A percentile compares a stretch with the other conserved stretches of the same genome.
Conservation (phyloP, 225 moss, liverwort and hornwort species). For the Rhytidiadelphus loreus region DNA sequence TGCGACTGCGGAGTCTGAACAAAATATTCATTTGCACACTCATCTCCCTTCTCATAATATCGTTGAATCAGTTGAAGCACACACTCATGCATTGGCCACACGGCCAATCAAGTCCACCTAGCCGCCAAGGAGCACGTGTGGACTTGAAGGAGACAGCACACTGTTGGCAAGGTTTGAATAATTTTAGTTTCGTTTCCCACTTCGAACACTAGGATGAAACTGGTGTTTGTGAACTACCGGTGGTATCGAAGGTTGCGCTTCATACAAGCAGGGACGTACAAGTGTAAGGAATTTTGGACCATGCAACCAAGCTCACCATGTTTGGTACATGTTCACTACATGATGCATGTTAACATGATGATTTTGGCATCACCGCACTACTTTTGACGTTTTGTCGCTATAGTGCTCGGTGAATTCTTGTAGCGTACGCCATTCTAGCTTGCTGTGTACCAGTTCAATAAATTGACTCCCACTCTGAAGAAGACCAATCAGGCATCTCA, state of each 20-base stretch:
- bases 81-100: not conserved
- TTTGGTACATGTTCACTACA: not conserved
- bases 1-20: not conserved
- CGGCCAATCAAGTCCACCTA: not conserved
- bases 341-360: too few species aligned
- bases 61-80: not conserved
- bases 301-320: not conserved
- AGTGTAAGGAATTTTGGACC: not conserved
- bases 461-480: not conserved
- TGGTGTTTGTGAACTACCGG: not conserved
- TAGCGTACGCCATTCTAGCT: not conserved
- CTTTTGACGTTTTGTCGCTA: not conserved
- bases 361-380: not conserved
- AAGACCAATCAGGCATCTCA: too few species aligned
- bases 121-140: not conserved
- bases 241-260: too few species aligned
- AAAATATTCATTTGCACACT: not conserved
- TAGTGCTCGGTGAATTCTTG: not conserved
- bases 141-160: not conserved
- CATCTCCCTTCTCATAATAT: not conserved
- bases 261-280: not conserved
- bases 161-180: not conserved
- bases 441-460: not conserved
- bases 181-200: too few species aligned
- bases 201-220: not conserved